Evolutionary conservation across 1,139 yeast species (phyloP).

Genomic region (Lodderomyces theae): DNA sequence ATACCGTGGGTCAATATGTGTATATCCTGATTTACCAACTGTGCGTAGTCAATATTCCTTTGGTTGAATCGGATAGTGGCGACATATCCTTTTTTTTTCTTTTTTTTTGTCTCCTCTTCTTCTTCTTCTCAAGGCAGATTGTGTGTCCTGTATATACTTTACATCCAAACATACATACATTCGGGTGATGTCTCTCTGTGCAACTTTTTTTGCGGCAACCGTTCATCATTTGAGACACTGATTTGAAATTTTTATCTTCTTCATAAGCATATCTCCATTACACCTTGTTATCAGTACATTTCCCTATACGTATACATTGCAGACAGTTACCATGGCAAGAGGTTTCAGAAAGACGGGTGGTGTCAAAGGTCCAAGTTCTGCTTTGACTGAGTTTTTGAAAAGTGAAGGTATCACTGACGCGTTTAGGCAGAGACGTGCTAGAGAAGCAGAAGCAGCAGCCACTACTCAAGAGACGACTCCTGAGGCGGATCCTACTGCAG

Average conservation of each 20-base stretch:
- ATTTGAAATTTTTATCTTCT: no score
- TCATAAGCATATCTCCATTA: no score
- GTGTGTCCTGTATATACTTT: background rate
- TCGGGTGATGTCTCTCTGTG: no score
- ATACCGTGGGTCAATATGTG: background rate
- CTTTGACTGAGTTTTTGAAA: conserved; percentile 69
- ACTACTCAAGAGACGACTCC: conserved; percentile 6
- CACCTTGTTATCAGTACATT: background rate
- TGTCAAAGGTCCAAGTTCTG: conserved; percentile 76
- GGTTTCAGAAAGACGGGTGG: conserved; percentile 25
- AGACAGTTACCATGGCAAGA: conserved; percentile 25
- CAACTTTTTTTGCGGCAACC: background rate
- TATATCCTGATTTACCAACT: background rate
- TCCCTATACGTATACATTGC: no score
- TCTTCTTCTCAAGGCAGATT: no score
- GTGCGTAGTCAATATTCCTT: background rate
- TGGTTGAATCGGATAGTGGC: background rate
- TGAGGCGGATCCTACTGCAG: conserved; percentile 7
- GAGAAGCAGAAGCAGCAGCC: conserved; percentile 17
- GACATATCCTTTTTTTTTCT: conserved; percentile 1
- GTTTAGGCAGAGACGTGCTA: conserved; percentile 59
- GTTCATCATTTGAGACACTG: background rate
- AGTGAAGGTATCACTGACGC: conserved; percentile 87
- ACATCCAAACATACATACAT: conserved; percentile 1
- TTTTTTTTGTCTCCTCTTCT: no score